phyloP scores from a whole-genome alignment of 2,329 filamentous ascomycete genomes.

The Incumbomyces lentus region DNA sequence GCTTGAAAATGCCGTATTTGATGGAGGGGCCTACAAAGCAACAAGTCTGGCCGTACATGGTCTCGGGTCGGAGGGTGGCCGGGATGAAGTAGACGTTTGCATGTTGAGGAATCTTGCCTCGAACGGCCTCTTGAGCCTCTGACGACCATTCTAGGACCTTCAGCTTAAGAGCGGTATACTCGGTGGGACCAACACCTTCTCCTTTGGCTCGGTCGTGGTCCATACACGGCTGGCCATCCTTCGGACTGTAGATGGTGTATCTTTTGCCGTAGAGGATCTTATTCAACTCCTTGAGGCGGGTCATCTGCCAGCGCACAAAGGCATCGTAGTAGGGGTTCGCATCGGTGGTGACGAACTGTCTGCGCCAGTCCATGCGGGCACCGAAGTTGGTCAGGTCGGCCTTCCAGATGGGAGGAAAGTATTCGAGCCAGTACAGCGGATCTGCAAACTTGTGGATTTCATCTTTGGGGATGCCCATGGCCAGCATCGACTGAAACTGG shows the following conservation, averaged over 20 bases:
- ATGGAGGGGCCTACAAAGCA: slow-evolving; percentile 91
- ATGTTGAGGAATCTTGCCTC: slow-evolving; percentile 66
- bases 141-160: slow-evolving; percentile 83
- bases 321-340: slow-evolving; percentile 95
- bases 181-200: slow-evolving; percentile 74
- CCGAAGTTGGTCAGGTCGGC: slow-evolving; percentile 75
- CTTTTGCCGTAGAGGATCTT: slow-evolving; percentile 56
- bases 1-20: slow-evolving; percentile 76
- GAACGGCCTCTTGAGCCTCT: slow-evolving; percentile 58
- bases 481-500: slow-evolving; percentile 89
- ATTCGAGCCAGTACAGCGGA: slow-evolving; percentile 80
- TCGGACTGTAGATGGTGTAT: slow-evolving; percentile 87
- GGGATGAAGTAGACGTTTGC: slow-evolving; percentile 82
- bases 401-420: slow-evolving; percentile 75
- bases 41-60: slow-evolving; percentile 96
- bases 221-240: slow-evolving; percentile 79
- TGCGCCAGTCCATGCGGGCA: slow-evolving; percentile 81
- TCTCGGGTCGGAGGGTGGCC: slow-evolving; percentile 87
- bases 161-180: slow-evolving; percentile 88
- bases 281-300: slow-evolving; percentile 20
- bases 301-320: slow-evolving; percentile 72
- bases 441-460: slow-evolving; percentile 93
- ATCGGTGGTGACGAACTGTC: slow-evolving; percentile 88
- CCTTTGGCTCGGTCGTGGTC: slow-evolving; percentile 75
- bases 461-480: slow-evolving; percentile 73